Conservation (phyloP, 1,284 basidiomycete genomes). For the Ceratobasidium sp. region DNA sequence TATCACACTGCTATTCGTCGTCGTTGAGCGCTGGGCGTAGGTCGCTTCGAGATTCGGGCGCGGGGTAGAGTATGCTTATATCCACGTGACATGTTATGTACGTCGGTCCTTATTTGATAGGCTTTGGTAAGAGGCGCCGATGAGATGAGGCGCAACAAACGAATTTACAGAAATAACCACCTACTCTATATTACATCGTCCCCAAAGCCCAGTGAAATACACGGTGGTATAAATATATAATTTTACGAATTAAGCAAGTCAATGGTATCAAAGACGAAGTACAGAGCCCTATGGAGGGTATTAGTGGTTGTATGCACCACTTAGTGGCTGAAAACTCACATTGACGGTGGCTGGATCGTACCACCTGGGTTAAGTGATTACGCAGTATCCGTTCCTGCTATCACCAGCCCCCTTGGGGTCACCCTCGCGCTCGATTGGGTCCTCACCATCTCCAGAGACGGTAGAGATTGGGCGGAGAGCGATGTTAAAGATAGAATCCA, state of each 20-base stretch:
- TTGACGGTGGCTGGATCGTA: neutral
- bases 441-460: constrained; percentile 5
- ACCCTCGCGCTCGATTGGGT: constrained; percentile 12
- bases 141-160: too few relatives aligned
- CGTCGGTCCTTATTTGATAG: neutral
- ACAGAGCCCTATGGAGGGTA: too few relatives aligned
- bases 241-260: too few relatives aligned
- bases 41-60: constrained; percentile 15
- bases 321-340: too few relatives aligned
- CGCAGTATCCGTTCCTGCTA: constrained; percentile 10
- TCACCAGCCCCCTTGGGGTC: neutral
- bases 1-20: neutral
- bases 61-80: too few relatives aligned
- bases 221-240: constrained; percentile 1
- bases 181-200: too few relatives aligned
- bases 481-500: constrained; percentile 23
- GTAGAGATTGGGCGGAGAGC: constrained; percentile 5
- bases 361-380: constrained; percentile 15
- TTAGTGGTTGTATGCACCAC: too few relatives aligned
- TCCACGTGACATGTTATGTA: constrained; percentile 9
- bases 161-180: too few relatives aligned
- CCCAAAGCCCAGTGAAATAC: too few relatives aligned
- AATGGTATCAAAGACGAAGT: too few relatives aligned
- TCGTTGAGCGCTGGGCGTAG: constrained; percentile 8
- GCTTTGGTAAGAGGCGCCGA: neutral